Evolutionary conservation across 345 rosid species (phyloP), one percentile per base, ranked within the genome.

Genomic region (Aegle marmelos): DNA sequence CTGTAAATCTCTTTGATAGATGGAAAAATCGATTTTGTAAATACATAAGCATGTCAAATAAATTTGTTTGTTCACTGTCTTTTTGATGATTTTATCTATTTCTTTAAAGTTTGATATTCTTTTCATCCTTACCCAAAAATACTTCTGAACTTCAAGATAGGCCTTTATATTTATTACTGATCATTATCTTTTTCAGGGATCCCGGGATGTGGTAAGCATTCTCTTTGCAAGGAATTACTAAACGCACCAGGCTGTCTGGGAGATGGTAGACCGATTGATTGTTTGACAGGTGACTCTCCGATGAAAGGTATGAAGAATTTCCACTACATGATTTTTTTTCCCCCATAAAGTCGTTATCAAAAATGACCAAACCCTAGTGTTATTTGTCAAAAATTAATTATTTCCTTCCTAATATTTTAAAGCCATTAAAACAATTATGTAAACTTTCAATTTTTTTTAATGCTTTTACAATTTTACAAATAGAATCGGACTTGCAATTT

Each of bases 201-300:
- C 86, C 98, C 99, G 10, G 99, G 99, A 76, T 92, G 95, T 83
- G 98, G 98, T 31, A 96, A 96, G 84, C 91, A 97, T 76, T 97
- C 99, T 53, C 92, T 96, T 72, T 96, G 98, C 89, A 92, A 90
- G 84, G 98, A 96, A 79, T 79, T 96, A 76, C 76, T 91, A 62
- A 94, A 83, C 83, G 57, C 89, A 59, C 89, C 93, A 53, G 95
- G 88, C 79, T 88, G 87, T 75, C 82, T 96, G 77, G 98, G 90
- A 82, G 98, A 91, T 82, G 91, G 90, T 83, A 90, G 93, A 33
- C 94, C 94, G 5, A 83, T 94, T 75, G 88, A 90, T 66, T 90
- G 89, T 88, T 87, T 94, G 85, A 96, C 94, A 98, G 99, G 98
- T 81, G 98, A 96, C 84, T 94, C 90, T 77, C 74, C 91, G 68